Evolutionary conservation across 768 basidiomycete genomes (phyloP), one percentile per base, ranked within the genome.

Genomic region (Agaricus subrufescens): DNA sequence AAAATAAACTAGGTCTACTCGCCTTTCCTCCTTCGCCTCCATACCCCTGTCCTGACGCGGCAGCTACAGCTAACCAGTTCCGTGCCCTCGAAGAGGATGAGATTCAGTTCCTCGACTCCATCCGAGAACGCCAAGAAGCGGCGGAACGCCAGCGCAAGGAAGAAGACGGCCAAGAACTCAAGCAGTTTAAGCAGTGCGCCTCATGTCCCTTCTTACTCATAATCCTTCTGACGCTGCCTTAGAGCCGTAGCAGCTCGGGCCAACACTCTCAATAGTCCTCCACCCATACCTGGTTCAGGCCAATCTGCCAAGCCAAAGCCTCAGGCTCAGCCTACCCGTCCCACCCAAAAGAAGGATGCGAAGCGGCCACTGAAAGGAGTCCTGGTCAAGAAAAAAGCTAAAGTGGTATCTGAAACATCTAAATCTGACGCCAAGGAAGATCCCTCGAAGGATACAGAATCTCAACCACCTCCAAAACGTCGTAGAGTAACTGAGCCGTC

Each of bases 21-120:
- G 54, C 52, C 56, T 55, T 37, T 29, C 46, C 19, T 71, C 71
- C 25, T 46, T 26, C 39, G 46, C 40, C 34, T 30, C 45, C 25
- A 30, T 34, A 46, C 43, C 19, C 25, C 46, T 12, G 46, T 34
- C 23, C 54, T 56, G 47, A 56, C 38, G 9, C 9, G 4, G 3
- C 15, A 38, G 3, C 37, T 53, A 30, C 67, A 89, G 90, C 90
- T 52, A 93, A 92, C 66, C 91, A 94, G 65, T 94, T 93, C 63
- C 87, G 91, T 54, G 89, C 91, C 3, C 73, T 94, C 38, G 91
- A 94, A 65, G 91, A 93, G 68, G 91, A 94, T 71, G 91, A 94
- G 65, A 87, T 94, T 60, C 84, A 89, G 77, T 94, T 94, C 65
- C 80, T 94, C 30, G 91, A 93, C 65, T 88, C 89, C 15, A 75